Percentiles rank a stretch among this genome's conserved stretches.
These are phyloP conservation scores for Craspedostauros australis DNA, from an alignment of 108 stramenopile genomes.

Conservation along the genomic window DNA sequence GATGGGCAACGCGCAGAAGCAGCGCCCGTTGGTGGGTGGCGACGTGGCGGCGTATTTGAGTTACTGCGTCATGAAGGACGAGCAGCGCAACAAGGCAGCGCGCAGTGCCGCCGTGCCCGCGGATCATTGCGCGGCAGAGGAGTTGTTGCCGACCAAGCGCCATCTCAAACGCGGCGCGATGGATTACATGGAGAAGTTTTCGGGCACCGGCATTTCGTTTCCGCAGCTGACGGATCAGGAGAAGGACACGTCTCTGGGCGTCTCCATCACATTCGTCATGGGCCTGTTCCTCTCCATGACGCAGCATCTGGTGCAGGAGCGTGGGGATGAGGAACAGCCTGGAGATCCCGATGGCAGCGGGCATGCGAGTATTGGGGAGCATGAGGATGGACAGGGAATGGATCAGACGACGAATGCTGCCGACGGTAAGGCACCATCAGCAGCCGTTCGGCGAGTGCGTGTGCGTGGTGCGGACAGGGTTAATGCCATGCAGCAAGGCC, in stretches of 20 bases:
- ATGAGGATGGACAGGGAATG: no score
- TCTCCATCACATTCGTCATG: conserved; percentile 31
- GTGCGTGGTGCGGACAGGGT: no score
- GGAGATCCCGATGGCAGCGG: no score
- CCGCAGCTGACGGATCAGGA: conserved; percentile 46
- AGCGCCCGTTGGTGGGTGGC: conserved; percentile 25
- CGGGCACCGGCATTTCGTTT: conserved; percentile 23
- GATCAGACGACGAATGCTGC: no score
- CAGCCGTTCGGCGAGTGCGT: no score
- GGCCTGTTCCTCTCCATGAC: conserved; percentile 33
- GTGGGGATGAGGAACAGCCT: conserved; percentile 7
- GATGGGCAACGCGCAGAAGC: conserved; percentile 9
- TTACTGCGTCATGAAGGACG: conserved; percentile 29
- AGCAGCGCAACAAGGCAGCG: neutral
- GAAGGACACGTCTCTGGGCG: conserved; percentile 33
- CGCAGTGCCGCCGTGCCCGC: neutral
- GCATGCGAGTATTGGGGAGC: no score
- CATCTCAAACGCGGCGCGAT: conserved; percentile 1
- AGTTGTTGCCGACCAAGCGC: neutral
- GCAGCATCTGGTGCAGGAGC: conserved; percentile 25
- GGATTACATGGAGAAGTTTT: conserved; percentile 25
- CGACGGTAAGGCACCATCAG: no score
- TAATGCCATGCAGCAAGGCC: no score
- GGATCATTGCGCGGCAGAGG: neutral
- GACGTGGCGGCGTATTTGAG: conserved; percentile 38